Conservation (phyloP, 2,329 filamentous ascomycete species). For the Fusarium domesticum region DNA sequence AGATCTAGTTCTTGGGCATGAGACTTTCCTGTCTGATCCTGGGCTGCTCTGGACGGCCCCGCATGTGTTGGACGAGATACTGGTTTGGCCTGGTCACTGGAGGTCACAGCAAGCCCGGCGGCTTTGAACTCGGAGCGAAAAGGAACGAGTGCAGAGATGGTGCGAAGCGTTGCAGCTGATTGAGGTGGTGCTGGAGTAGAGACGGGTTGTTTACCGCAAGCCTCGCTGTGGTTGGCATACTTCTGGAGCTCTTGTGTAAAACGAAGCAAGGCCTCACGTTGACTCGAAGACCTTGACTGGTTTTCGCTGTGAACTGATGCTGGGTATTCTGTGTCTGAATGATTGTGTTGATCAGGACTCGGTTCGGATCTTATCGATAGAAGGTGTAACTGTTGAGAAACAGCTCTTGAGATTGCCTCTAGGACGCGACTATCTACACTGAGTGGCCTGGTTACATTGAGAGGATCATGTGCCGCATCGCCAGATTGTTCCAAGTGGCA, state of each 20-base stretch:
- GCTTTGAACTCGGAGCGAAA: constrained; percentile 52
- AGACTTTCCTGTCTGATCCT: constrained; percentile 1
- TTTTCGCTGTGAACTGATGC: constrained; percentile 6
- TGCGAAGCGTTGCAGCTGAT: constrained; percentile 46
- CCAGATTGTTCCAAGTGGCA: constrained; percentile 9
- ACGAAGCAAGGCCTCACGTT: constrained; percentile 40
- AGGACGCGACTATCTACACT: constrained; percentile 40
- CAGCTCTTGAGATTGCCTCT: constrained; percentile 44
- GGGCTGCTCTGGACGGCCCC: constrained; percentile 8
- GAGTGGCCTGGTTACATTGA: constrained; percentile 28
- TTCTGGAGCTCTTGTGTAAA: constrained; percentile 32
- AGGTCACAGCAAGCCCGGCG: constrained; percentile 56
- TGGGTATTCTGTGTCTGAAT: not conserved
- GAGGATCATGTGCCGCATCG: constrained; percentile 11
- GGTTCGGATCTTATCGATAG: constrained; percentile 30
- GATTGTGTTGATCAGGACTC: not conserved
- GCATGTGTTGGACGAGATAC: constrained; percentile 5
- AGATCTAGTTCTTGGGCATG: constrained; percentile 7
- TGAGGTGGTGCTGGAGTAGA: constrained; percentile 41
- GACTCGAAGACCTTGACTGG: constrained; percentile 44
- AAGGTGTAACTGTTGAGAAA: constrained; percentile 45
- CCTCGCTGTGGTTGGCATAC: constrained; percentile 35
- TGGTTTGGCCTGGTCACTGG: constrained; percentile 41
- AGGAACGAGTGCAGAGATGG: constrained; percentile 51
- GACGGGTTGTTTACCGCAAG: constrained; percentile 37